Conservation (phyloP, 345 rosid genomes). For the Sisymbrium altissimum region DNA sequence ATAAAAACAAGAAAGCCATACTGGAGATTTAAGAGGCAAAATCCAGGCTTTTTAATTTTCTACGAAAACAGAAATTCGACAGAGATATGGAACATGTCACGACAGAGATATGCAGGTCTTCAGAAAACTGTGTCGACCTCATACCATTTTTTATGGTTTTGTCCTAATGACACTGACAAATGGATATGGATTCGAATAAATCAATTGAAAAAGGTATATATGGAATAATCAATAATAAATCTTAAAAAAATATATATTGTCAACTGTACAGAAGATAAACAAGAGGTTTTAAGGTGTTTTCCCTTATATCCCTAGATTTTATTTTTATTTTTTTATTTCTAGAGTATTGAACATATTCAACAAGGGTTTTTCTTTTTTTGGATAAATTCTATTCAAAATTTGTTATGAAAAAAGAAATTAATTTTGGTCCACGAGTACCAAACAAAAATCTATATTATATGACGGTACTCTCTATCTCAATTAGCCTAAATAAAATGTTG, state of each 20-base stretch:
- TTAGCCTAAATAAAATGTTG: not conserved
- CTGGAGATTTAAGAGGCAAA: not conserved
- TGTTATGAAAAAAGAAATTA: not conserved
- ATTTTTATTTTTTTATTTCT: not conserved
- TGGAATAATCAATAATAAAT: slow-evolving; percentile 9
- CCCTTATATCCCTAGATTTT: not conserved
- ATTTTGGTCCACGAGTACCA: not conserved
- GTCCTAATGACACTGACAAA: not conserved
- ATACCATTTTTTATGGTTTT: not conserved
- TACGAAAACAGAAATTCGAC: not conserved
- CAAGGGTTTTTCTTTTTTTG: not conserved
- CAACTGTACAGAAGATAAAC: not conserved
- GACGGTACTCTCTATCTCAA: not conserved
- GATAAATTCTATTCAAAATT: not conserved
- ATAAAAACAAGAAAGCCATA: not conserved
- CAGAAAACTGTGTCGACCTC: not conserved
- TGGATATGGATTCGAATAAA: not conserved
- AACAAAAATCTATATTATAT: not conserved
- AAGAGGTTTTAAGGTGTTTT: not conserved
- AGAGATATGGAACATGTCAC: not conserved
- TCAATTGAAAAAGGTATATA: not conserved
- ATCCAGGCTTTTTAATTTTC: not conserved
- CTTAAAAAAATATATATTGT: not conserved
- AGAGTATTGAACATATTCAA: too few relatives aligned
- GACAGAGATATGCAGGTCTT: not conserved